Evolutionary conservation across 768 basidiomycete genomes (phyloP).

Genomic region (Tephrocybe sp.): DNA sequence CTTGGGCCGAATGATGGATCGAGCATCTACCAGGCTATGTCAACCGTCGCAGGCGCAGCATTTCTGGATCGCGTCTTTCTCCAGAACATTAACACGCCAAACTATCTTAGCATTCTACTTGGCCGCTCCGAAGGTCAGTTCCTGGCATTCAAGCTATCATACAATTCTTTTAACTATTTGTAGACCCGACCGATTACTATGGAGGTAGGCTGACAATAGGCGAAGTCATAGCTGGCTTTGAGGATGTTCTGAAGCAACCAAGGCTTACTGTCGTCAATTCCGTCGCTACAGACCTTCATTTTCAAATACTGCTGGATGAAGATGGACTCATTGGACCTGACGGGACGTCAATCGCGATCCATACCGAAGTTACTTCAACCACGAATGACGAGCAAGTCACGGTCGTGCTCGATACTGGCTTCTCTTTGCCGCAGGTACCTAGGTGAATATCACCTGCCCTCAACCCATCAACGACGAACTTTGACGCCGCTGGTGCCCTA

Average conservation of each 20-base stretch:
- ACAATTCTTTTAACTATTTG: neutral
- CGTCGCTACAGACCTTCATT: conserved; percentile 56
- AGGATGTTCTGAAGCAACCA: conserved; percentile 48
- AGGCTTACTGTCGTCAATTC: conserved; percentile 45
- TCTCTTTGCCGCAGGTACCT: conserved; percentile 64
- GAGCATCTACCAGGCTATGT: conserved; percentile 35
- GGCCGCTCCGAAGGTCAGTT: conserved; percentile 47
- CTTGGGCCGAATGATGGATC: conserved; percentile 66
- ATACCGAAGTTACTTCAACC: conserved; percentile 44
- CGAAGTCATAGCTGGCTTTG: conserved; percentile 51
- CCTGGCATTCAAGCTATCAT: neutral
- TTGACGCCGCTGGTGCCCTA: conserved; percentile 23
- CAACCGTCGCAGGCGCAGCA: conserved; percentile 43
- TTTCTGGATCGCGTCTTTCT: conserved; percentile 67
- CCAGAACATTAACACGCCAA: conserved; percentile 55
- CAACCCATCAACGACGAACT: conserved; percentile 3
- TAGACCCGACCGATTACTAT: conserved; percentile 49
- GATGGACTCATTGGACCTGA: conserved; percentile 65
- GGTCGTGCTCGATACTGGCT: conserved; percentile 70
- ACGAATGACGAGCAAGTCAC: conserved; percentile 48
- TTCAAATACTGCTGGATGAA: conserved; percentile 61
- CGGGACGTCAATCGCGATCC: conserved; percentile 46
- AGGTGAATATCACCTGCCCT: conserved; percentile 30
- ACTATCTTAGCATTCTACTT: conserved; percentile 64
- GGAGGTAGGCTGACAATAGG: conserved; percentile 67